Evolutionary conservation across 1,139 yeast species (phyloP).

Genomic region (Candida sojae): DNA sequence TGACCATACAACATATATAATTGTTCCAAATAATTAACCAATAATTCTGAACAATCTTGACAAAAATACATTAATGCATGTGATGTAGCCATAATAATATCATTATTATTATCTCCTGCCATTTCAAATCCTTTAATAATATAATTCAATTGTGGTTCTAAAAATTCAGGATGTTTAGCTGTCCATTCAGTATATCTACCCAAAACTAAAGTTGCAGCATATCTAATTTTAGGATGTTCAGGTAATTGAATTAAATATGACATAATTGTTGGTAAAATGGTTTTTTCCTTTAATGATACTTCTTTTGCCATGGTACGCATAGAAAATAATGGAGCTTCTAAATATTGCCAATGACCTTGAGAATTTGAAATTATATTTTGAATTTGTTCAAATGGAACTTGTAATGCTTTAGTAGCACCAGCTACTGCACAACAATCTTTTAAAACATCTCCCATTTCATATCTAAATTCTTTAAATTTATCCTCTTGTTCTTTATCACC

Average conservation of each 20-base stretch:
- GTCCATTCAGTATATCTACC: constrained; percentile 98
- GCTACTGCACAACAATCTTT: constrained; percentile 93
- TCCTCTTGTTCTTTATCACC: constrained; percentile 85
- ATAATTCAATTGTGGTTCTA: constrained; percentile 82
- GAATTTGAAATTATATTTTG: constrained; percentile 38
- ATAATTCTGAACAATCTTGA: constrained; percentile 76
- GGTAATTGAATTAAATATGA: constrained; percentile 68
- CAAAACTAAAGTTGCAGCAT: constrained; percentile 88
- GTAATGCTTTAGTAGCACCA: constrained; percentile 71
- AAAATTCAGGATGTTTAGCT: constrained; percentile 73
- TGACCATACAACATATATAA: constrained; percentile 73
- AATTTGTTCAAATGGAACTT: constrained; percentile 59
- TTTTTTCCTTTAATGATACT: constrained; percentile 67
- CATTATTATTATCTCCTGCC: constrained; percentile 30
- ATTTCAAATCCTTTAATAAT: constrained; percentile 75
- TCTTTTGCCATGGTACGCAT: constrained; percentile 96
- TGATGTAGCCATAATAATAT: constrained; percentile 82
- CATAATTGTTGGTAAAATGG: constrained; percentile 79
- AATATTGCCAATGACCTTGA: constrained; percentile 68
- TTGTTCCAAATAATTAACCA: constrained; percentile 74
- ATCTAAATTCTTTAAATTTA: constrained; percentile 88
- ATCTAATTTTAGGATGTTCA: constrained; percentile 82
- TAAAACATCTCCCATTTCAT: constrained; percentile 94
- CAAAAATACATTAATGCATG: constrained; percentile 95
- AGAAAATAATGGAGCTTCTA: constrained; percentile 89